These are phyloP conservation scores for Tricholoma hemisulphureum DNA, from an alignment of 768 basidiomycete species.

Conservation along the genomic window DNA sequence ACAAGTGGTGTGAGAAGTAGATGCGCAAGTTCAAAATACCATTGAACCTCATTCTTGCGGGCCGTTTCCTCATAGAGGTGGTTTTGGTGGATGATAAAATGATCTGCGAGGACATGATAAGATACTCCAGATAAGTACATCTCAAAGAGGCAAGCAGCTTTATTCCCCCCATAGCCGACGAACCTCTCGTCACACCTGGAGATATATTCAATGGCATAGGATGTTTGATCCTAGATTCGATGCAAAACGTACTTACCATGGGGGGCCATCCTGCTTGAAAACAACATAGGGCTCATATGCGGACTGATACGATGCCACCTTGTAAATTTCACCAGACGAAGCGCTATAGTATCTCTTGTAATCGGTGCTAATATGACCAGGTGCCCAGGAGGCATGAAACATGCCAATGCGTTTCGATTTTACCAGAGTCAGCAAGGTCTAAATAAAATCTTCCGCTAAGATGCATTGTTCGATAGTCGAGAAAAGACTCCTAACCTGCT, in stretches of 20 bases:
- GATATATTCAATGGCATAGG: neutral
- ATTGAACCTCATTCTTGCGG: slow-evolving; percentile 64
- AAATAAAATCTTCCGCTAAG: slow-evolving; percentile 1
- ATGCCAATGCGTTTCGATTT: slow-evolving; percentile 56
- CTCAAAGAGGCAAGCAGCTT: slow-evolving; percentile 89
- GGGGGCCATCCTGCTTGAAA: slow-evolving; percentile 71
- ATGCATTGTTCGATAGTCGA: neutral
- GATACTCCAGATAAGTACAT: slow-evolving; percentile 86
- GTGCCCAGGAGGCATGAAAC: slow-evolving; percentile 77
- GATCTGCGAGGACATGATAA: slow-evolving; percentile 81
- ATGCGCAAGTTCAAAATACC: slow-evolving; percentile 1
- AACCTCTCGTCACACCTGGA: slow-evolving; percentile 88
- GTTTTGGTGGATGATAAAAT: slow-evolving; percentile 87
- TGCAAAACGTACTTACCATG: slow-evolving; percentile 56
- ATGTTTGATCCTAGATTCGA: slow-evolving; percentile 1
- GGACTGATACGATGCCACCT: slow-evolving; percentile 73
- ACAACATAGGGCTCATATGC: slow-evolving; percentile 90
- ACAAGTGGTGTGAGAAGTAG: slow-evolving; percentile 1
- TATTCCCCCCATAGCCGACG: slow-evolving; percentile 89
- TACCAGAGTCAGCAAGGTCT: slow-evolving; percentile 62
- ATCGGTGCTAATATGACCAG: slow-evolving; percentile 81
- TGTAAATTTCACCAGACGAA: slow-evolving; percentile 66
- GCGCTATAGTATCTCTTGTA: slow-evolving; percentile 67
- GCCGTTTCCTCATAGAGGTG: slow-evolving; percentile 78
- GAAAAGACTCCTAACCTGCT: slow-evolving; percentile 50